Evolutionary conservation across 495 filamentous ascomycete species (phyloP), one percentile per base, ranked within the genome.

Genomic region (Daldinia caldariorum): DNA sequence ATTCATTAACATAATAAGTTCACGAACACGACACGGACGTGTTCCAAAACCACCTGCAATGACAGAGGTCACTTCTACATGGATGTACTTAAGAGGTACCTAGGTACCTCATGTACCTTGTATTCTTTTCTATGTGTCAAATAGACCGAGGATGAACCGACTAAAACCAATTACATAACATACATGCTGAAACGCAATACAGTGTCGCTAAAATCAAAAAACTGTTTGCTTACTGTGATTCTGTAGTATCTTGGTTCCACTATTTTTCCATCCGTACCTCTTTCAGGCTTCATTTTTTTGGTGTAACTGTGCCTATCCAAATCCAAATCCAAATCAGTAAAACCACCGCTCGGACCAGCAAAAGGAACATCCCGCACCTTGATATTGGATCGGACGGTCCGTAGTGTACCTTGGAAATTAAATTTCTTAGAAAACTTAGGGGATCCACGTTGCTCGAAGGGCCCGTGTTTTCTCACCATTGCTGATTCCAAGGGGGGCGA

Each of bases 201-300:
- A 57, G 54, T 57, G 35, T 38, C 26, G 20, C 18, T 57, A 57
- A n/a, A 16, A 22, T 4, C 16, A 3, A 20, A 12, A 26, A 2
- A 53, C 49, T 16, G n/a, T 14, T 32, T 53, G 14, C 22, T 53
- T 32, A 53, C 49, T 53, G 49, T 53, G 26, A 13, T 7, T 14
- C 26, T 53, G 7, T 62, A 54, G 7, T 62, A 54, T 39, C 57
- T 7, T 1, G 29, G 38, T 14, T 18, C 69, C 69, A 50, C 50
- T 61, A 58, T 68, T 67, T 72, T 47, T 47, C 18, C 18, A 47
- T 47, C 43, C 43, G 20, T 65, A 72, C n/a, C n/a, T n/a, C n/a
- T n/a, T 72, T 61, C 69, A 63, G 60, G 64, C 64, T 50, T 68
- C 64, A 65, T 65, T 71, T 65, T 67, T 67, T 32, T 62, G 58